These are phyloP conservation scores for Millerozyma miso DNA, from an alignment of 805 yeast genomes.

Conservation along the genomic window DNA sequence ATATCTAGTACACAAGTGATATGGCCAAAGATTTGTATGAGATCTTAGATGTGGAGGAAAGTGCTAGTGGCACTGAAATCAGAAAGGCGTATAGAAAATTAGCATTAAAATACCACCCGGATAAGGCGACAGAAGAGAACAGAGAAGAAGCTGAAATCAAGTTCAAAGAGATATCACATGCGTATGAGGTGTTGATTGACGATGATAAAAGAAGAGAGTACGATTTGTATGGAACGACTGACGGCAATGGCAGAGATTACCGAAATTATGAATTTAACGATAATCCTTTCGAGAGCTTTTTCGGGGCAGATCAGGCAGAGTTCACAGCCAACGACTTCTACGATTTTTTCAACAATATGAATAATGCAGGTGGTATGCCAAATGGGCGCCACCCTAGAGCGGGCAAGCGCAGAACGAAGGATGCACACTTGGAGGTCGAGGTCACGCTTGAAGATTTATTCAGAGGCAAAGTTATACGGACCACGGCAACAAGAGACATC, in stretches of 20 bases:
- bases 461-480: conserved; percentile 75
- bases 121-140: conserved; percentile 67
- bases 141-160: conserved; percentile 68
- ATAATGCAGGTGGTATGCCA: conserved; percentile 16
- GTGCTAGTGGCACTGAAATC: conserved; percentile 69
- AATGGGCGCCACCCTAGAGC: conserved; percentile 13
- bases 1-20: neutral
- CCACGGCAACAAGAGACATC: conserved; percentile 65
- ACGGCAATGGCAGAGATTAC: conserved; percentile 19
- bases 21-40: conserved; percentile 46
- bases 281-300: conserved; percentile 34
- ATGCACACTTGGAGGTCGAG: conserved; percentile 62
- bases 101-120: conserved; percentile 86
- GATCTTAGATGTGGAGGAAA: conserved; percentile 60
- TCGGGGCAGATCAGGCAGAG: conserved; percentile 34
- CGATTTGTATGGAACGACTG: conserved; percentile 50
- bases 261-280: conserved; percentile 22
- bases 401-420: conserved; percentile 46
- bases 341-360: conserved; percentile 55
- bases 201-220: conserved; percentile 57
- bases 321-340: conserved; percentile 74
- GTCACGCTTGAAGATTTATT: conserved; percentile 71
- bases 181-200: conserved; percentile 79
- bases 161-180: conserved; percentile 81
- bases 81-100: conserved; percentile 79